Evolutionary conservation across 2,329 filamentous ascomycete genomes (phyloP).

Genomic region (Colletotrichum tropicicola): DNA sequence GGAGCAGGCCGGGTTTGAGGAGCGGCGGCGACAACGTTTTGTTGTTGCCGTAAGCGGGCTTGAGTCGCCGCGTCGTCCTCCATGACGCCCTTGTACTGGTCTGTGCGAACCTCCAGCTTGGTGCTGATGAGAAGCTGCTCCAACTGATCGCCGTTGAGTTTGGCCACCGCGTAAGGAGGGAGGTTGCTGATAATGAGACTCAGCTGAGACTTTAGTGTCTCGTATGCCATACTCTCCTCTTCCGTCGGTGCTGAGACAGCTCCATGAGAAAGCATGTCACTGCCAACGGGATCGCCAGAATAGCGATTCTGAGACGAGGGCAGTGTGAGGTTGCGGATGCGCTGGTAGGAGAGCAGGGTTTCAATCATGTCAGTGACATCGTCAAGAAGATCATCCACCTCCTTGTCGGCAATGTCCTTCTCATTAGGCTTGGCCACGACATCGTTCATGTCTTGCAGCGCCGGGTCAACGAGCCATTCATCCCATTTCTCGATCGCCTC

Average conservation of each 20-base stretch:
- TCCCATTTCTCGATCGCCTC: conserved; percentile 68
- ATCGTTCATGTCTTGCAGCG: conserved; percentile 52
- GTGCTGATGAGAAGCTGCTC: conserved; percentile 84
- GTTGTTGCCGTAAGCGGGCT: conserved; percentile 54
- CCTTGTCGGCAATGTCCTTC: conserved; percentile 19
- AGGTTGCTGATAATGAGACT: conserved; percentile 77
- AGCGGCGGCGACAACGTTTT: conserved; percentile 36
- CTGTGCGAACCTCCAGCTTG: conserved; percentile 76
- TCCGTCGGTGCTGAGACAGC: conserved; percentile 73
- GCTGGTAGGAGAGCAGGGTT: conserved; percentile 80
- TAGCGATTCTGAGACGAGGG: conserved; percentile 70
- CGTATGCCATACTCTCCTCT: conserved; percentile 70
- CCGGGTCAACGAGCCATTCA: conserved; percentile 65
- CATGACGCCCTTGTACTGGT: conserved; percentile 81
- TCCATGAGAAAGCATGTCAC: conserved; percentile 74
- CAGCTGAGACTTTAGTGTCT: conserved; percentile 79
- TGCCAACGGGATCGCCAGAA: conserved; percentile 69
- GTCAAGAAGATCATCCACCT: conserved; percentile 58
- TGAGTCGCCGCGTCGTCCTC: conserved; percentile 77
- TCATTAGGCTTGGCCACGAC: conserved; percentile 57
- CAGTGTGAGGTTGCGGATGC: conserved; percentile 77
- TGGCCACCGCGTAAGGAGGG: conserved; percentile 86
- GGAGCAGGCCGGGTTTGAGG: conserved; percentile 40
- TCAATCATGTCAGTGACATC: conserved; percentile 81
- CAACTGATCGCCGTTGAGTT: conserved; percentile 86